Percentiles rank a stretch among this genome's conserved stretches.
These are phyloP conservation scores for Xylariales sp. DNA, from an alignment of 2,329 filamentous ascomycete genomes.

Conservation along the genomic window DNA sequence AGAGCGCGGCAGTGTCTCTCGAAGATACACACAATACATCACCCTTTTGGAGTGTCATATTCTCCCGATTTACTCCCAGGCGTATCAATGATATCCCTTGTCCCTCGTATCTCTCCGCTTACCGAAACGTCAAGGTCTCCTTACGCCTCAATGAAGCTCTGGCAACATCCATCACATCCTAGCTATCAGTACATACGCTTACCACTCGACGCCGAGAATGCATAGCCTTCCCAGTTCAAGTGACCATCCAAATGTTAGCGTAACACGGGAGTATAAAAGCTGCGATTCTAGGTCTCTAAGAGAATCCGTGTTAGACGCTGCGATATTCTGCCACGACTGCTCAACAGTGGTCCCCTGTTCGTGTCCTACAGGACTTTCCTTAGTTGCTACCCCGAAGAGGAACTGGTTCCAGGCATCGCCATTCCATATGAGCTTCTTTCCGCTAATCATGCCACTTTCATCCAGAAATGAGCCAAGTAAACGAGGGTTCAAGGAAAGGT, in stretches of 20 bases:
- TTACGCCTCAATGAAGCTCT: neutral
- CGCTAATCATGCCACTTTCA: conserved; percentile 65
- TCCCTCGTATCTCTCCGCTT: neutral
- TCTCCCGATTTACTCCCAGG: neutral
- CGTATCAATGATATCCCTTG: neutral
- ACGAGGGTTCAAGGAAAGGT: conserved; percentile 55
- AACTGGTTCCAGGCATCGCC: conserved; percentile 62
- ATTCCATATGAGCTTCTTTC: conserved; percentile 65
- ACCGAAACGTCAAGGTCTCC: neutral
- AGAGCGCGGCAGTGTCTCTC: conserved; percentile 12
- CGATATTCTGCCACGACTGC: conserved; percentile 56
- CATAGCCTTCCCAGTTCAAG: conserved; percentile 53
- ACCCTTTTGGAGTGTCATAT: conserved; percentile 11
- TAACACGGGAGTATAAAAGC: conserved; percentile 63
- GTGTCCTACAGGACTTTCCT: conserved; percentile 9
- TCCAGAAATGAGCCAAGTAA: conserved; percentile 58
- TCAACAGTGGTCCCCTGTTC: conserved; percentile 56
- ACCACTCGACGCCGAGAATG: conserved; percentile 57
- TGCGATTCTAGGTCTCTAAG: conserved; percentile 63
- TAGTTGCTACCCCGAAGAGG: conserved; percentile 43
- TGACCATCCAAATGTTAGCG: conserved; percentile 66
- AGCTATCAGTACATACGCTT: conserved; percentile 28
- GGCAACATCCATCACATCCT: no score
- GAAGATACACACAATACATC: conserved; percentile 29
- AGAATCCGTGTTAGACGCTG: conserved; percentile 51